These are phyloP conservation scores for Didymella keratinophila DNA, from an alignment of 2,329 filamentous ascomycete species.

Conservation along the genomic window DNA sequence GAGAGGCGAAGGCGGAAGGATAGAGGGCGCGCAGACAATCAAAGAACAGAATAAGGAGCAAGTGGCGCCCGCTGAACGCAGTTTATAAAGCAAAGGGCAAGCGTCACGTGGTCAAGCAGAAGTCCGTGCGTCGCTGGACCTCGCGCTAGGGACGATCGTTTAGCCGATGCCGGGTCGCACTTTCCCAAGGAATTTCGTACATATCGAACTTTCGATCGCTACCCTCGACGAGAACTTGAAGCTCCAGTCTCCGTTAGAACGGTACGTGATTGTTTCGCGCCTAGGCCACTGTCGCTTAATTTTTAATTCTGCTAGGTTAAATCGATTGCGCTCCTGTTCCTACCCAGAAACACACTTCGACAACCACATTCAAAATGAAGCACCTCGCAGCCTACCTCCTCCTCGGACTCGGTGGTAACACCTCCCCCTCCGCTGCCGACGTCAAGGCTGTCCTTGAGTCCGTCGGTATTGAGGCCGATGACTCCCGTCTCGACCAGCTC, in stretches of 20 bases:
- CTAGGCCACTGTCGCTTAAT: constrained; percentile 22
- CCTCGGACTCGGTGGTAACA: constrained; percentile 91
- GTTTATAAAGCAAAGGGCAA: constrained; percentile 32
- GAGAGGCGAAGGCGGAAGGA: constrained; percentile 27
- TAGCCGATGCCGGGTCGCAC: constrained; percentile 19
- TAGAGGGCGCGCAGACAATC: constrained; percentile 29
- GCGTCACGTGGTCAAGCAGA: constrained; percentile 23
- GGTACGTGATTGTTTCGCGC: constrained; percentile 61
- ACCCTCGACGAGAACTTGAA: constrained; percentile 76
- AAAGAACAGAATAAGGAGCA: constrained; percentile 28
- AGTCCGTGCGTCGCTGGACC: constrained; percentile 2
- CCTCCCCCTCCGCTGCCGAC: constrained; percentile 82
- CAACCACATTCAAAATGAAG: constrained; percentile 85
- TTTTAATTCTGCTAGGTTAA: constrained; percentile 55
- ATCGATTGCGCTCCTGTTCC: constrained; percentile 98
- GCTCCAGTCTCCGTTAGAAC: constrained; percentile 99
- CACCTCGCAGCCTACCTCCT: constrained; percentile 99
- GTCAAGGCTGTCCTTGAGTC: constrained; percentile 84
- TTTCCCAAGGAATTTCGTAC: constrained; percentile 17
- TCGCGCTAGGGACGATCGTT: constrained; percentile 5
- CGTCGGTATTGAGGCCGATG: constrained; percentile 93
- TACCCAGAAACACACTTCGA: constrained; percentile 55
- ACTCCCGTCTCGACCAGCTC: constrained; percentile 83
- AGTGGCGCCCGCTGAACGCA: constrained; percentile 33
- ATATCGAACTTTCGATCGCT: constrained; percentile 40